phyloP scores from a whole-genome alignment of 2,329 filamentous ascomycete genomes.

The Chrysoporthe austroafricana region DNA sequence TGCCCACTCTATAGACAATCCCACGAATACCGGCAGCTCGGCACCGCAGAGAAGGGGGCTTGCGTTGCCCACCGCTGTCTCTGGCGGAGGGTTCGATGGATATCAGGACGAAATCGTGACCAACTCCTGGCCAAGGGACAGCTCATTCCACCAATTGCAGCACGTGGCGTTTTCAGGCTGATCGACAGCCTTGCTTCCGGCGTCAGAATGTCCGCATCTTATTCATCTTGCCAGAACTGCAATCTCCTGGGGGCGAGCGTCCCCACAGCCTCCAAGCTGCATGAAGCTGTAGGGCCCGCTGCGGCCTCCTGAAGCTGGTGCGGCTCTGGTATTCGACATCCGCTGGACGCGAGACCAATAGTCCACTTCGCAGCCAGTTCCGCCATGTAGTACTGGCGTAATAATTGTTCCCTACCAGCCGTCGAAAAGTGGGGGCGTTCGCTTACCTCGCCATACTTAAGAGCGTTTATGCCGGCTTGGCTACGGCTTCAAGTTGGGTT shows the following conservation, averaged over 20 bases:
- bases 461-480: background rate
- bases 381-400: background rate
- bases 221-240: background rate
- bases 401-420: background rate
- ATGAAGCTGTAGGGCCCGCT: background rate
- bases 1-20: background rate
- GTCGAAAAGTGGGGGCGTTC: background rate
- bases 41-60: background rate
- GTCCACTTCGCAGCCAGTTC: background rate
- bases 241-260: background rate
- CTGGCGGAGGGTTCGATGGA: background rate
- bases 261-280: background rate
- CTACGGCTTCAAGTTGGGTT: background rate
- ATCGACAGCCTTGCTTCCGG: background rate
- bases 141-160: constrained; percentile 16
- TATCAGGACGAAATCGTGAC: background rate
- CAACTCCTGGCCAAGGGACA: background rate
- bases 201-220: background rate
- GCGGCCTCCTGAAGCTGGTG: background rate
- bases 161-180: no score
- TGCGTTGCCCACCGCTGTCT: background rate
- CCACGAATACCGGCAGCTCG: background rate
- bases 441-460: background rate
- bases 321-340: background rate
- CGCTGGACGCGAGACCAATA: background rate